Conservation (phyloP, 1,139 yeast species). For the Protomyces gravidus region DNA sequence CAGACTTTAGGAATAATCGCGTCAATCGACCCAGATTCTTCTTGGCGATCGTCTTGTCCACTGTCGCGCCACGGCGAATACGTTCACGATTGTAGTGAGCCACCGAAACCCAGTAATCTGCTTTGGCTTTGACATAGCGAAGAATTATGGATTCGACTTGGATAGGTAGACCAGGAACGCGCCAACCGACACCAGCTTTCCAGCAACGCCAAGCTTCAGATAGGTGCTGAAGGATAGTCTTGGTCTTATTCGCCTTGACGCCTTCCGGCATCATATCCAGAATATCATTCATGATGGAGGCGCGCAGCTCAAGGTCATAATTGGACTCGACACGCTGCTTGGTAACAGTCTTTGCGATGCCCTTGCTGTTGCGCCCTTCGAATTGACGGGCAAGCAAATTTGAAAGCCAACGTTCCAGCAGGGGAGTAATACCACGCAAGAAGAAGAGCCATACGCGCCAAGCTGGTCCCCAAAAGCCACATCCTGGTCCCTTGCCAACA, state of each 20-base stretch:
- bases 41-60: slow-evolving; percentile 88
- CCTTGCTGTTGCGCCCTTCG: slow-evolving; percentile 91
- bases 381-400: slow-evolving; percentile 87
- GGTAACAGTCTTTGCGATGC: slow-evolving; percentile 87
- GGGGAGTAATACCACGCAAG: slow-evolving; percentile 86
- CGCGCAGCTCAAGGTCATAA: slow-evolving; percentile 86
- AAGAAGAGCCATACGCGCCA: slow-evolving; percentile 97
- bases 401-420: slow-evolving; percentile 91
- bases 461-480: slow-evolving; percentile 99
- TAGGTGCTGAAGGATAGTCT: slow-evolving; percentile 83
- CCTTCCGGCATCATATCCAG: slow-evolving; percentile 97
- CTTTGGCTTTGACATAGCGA: slow-evolving; percentile 87
- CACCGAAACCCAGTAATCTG: slow-evolving; percentile 93
- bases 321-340: slow-evolving; percentile 94
- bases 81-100: slow-evolving; percentile 91
- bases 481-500: slow-evolving; percentile 95
- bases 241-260: slow-evolving; percentile 77
- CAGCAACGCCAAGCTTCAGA: slow-evolving; percentile 99
- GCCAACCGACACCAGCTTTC: slow-evolving; percentile 99
- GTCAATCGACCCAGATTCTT: slow-evolving; percentile 90
- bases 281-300: slow-evolving; percentile 92
- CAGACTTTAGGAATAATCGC: slow-evolving; percentile 85
- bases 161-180: slow-evolving; percentile 91
- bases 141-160: slow-evolving; percentile 83
- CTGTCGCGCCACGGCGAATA: slow-evolving; percentile 79